phyloP scores from a whole-genome alignment of 192 early-diverging fungal species.

The Coemansia umbellata region DNA sequence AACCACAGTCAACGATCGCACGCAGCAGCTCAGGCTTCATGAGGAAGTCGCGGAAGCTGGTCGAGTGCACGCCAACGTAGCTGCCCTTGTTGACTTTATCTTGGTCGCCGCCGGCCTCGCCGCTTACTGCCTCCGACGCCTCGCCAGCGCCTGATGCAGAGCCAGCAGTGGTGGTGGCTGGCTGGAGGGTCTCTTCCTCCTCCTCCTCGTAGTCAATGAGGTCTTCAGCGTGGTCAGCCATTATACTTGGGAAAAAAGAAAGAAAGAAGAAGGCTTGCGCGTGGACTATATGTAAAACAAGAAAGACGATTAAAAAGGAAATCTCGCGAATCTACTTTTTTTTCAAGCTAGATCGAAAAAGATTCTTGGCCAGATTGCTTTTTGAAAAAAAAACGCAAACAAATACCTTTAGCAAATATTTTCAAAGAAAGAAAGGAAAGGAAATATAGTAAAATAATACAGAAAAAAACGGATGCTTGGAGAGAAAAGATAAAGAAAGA shows the following conservation, averaged over 20 bases:
- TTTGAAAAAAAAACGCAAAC: too few relatives aligned
- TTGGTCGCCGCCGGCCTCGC: conserved; percentile 47
- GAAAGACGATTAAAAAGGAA: not conserved
- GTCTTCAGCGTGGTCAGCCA: conserved; percentile 78
- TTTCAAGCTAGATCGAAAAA: conserved; percentile 2
- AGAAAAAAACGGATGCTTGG: too few relatives aligned
- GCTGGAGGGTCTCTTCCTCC: conserved; percentile 68
- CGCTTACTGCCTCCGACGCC: conserved; percentile 17
- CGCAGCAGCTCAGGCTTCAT: conserved; percentile 94
- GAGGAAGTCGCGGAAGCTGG: conserved; percentile 96
- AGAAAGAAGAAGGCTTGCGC: not conserved
- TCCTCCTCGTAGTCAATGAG: conserved; percentile 98
- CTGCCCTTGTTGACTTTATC: conserved; percentile 94
- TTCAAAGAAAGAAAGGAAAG: too few relatives aligned
- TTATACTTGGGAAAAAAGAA: conserved; percentile 10
- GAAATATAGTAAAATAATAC: too few relatives aligned
- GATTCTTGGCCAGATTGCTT: not conserved
- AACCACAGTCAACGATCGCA: conserved; percentile 97
- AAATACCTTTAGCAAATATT: too few relatives aligned
- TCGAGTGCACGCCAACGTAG: conserved; percentile 97
- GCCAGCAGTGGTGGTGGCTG: conserved; percentile 42
- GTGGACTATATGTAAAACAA: not conserved
- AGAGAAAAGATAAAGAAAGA: too few relatives aligned
- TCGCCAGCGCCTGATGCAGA: conserved; percentile 46
- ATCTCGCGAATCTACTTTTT: too few relatives aligned